Evolutionary conservation across 177 flowering plant species (phyloP).

Genomic region (Vitis hybrid): DNA sequence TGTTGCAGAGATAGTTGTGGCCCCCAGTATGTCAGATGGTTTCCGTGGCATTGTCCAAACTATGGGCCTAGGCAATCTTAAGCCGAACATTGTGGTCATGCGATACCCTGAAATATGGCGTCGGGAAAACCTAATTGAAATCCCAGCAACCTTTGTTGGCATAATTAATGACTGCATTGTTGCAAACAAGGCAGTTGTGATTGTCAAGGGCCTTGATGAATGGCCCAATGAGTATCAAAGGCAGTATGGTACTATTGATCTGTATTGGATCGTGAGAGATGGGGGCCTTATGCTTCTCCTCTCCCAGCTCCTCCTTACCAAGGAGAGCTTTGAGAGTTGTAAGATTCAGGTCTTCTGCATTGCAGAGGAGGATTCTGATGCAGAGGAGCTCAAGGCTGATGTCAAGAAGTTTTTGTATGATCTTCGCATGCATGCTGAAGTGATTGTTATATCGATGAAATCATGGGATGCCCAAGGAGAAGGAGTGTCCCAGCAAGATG

Average conservation of each 20-base stretch:
- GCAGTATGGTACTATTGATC: slow-evolving; percentile 87
- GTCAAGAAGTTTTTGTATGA: slow-evolving; percentile 90
- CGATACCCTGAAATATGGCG: slow-evolving; percentile 98
- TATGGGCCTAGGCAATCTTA: slow-evolving; percentile 96
- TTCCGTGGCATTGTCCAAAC: slow-evolving; percentile 95
- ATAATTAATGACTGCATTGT: slow-evolving; percentile 90
- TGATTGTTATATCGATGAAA: slow-evolving; percentile 82
- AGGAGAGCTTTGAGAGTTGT: slow-evolving; percentile 91
- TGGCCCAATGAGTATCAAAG: slow-evolving; percentile 96
- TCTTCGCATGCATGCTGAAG: slow-evolving; percentile 95
- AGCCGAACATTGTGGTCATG: slow-evolving; percentile 96
- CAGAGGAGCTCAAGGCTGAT: slow-evolving; percentile 80
- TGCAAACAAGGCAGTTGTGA: slow-evolving; percentile 95
- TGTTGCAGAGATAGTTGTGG: slow-evolving; percentile 94
- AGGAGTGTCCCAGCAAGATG: slow-evolving; percentile 62
- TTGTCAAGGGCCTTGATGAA: slow-evolving; percentile 93
- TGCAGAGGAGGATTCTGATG: slow-evolving; percentile 91
- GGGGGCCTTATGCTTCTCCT: slow-evolving; percentile 98
- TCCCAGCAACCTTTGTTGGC: slow-evolving; percentile 85
- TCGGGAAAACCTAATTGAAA: slow-evolving; percentile 76
- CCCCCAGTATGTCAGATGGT: slow-evolving; percentile 89
- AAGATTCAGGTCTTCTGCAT: slow-evolving; percentile 96
- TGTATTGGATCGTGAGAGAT: slow-evolving; percentile 96
- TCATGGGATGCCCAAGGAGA: slow-evolving; percentile 75
- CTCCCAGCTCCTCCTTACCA: slow-evolving; percentile 89